These are phyloP conservation scores for Saposhnikovia divaricata DNA, from an alignment of 129 eudicot species.

Conservation along the genomic window DNA sequence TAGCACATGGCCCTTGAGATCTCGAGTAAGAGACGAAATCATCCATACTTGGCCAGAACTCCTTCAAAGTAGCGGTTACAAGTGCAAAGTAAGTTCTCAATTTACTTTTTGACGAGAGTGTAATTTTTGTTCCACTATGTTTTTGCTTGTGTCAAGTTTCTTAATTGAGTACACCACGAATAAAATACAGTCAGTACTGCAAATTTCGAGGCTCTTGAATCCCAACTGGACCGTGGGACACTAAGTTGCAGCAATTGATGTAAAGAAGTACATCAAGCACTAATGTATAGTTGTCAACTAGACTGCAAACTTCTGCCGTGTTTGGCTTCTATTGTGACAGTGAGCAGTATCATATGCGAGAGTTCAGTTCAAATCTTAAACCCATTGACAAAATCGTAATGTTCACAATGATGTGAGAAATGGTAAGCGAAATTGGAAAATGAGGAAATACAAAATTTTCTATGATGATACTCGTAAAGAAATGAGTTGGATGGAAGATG, in stretches of 20 bases:
- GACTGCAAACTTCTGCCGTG: neutral
- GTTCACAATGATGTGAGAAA: neutral
- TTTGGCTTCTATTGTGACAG: neutral
- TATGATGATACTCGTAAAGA: too few relatives aligned
- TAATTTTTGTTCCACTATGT: neutral
- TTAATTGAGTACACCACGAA: neutral
- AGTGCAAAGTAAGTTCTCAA: slow-evolving; percentile 55
- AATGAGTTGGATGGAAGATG: too few relatives aligned
- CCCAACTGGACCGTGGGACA: neutral
- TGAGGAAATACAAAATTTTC: too few relatives aligned
- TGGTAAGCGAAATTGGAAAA: too few relatives aligned
- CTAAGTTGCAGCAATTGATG: neutral
- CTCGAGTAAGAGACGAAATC: slow-evolving; percentile 68
- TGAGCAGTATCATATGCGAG: neutral
- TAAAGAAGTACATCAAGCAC: neutral
- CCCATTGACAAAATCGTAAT: neutral
- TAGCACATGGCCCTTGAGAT: slow-evolving; percentile 89
- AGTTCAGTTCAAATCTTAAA: neutral
- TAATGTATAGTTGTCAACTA: neutral
- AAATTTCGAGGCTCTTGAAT: neutral
- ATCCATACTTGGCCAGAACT: slow-evolving; percentile 89
- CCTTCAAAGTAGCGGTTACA: slow-evolving; percentile 36
- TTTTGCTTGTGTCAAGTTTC: neutral
- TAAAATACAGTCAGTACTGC: neutral
- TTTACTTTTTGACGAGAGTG: neutral